Evolutionary conservation across 305 asterid genomes (phyloP).

Genomic region (Fraxinus baroniana): DNA sequence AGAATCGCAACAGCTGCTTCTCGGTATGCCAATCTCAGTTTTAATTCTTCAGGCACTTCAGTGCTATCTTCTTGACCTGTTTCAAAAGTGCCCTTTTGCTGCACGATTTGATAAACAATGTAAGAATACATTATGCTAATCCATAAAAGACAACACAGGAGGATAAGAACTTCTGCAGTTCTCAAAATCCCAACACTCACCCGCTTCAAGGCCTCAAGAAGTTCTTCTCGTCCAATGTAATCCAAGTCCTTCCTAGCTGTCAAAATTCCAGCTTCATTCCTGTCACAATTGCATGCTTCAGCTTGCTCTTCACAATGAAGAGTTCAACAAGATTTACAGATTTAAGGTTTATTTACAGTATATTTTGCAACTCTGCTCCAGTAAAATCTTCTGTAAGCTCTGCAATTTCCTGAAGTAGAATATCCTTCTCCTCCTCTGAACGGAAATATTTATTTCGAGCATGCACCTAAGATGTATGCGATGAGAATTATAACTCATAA

Average conservation of each 20-base stretch:
- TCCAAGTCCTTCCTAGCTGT: slow-evolving; percentile 91
- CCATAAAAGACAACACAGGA: slow-evolving; percentile 12
- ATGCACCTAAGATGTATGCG: slow-evolving; percentile 64
- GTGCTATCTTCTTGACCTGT: slow-evolving; percentile 95
- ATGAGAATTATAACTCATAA: slow-evolving; percentile 19
- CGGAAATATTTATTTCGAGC: slow-evolving; percentile 92
- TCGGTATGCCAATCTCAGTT: slow-evolving; percentile 88
- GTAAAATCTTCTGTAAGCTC: slow-evolving; percentile 86
- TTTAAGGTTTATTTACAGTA: slow-evolving; percentile 55
- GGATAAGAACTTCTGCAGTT: slow-evolving; percentile 12
- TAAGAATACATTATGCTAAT: slow-evolving; percentile 18
- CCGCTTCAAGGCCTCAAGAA: slow-evolving; percentile 95
- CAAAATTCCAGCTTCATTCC: slow-evolving; percentile 99
- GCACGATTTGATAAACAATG: slow-evolving; percentile 40
- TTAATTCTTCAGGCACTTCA: slow-evolving; percentile 93
- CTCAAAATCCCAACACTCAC: slow-evolving; percentile 44
- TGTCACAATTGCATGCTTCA: slow-evolving; percentile 45
- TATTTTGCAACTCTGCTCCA: slow-evolving; percentile 95
- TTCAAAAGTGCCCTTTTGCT: slow-evolving; percentile 99
- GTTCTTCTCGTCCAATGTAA: slow-evolving; percentile 87
- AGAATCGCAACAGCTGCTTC: slow-evolving; percentile 98
- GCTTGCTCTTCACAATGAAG: slow-evolving; percentile 24
- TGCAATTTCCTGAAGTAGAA: slow-evolving; percentile 78
- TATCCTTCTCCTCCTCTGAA: slow-evolving; percentile 90
- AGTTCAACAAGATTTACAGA: slow-evolving; percentile 17